phyloP scores from a whole-genome alignment of 2,329 filamentous ascomycete genomes.

The Fusarium circinatum region DNA sequence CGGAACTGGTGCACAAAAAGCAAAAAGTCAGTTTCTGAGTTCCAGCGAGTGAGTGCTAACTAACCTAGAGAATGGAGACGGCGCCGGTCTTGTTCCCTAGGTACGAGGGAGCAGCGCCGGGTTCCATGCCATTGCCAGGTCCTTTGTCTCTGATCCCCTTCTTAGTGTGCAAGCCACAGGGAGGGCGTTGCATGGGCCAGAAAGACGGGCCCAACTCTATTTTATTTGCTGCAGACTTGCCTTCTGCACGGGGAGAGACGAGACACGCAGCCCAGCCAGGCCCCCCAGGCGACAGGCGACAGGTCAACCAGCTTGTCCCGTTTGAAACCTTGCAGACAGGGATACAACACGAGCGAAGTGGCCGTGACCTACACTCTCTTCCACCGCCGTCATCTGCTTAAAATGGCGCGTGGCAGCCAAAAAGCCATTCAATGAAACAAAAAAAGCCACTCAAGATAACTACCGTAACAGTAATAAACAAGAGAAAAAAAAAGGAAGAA shows the following conservation, averaged over 20 bases:
- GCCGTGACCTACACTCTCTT: background rate
- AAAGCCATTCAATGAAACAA: background rate
- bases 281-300: background rate
- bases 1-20: conserved; percentile 26
- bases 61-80: background rate
- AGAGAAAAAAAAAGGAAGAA: conserved; percentile 1
- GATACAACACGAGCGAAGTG: conserved; percentile 23
- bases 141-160: background rate
- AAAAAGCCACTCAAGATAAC: conserved; percentile 5
- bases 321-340: conserved; percentile 14
- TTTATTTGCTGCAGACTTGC: conserved; percentile 23
- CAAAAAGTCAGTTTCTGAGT: background rate
- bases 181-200: background rate
- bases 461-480: background rate
- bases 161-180: background rate
- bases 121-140: background rate
- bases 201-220: conserved; percentile 40
- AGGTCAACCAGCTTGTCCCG: conserved; percentile 20
- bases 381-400: conserved; percentile 22
- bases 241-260: background rate
- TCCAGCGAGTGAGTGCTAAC: background rate
- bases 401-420: conserved; percentile 43
- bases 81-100: background rate
- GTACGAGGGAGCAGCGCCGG: conserved; percentile 12
- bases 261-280: background rate